These are phyloP conservation scores for Candida corydali DNA, from an alignment of 805 yeast species.

Conservation along the genomic window DNA sequence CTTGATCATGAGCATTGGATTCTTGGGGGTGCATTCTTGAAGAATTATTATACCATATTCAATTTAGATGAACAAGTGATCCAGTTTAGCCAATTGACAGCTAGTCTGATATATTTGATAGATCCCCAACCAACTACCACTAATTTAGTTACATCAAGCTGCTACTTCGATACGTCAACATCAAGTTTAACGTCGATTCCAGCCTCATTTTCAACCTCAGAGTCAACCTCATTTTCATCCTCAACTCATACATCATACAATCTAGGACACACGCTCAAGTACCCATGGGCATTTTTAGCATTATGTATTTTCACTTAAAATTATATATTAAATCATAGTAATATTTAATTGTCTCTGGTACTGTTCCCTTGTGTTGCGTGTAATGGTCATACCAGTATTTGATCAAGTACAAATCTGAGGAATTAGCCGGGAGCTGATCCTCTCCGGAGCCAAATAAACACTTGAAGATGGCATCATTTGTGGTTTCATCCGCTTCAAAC, in stretches of 20 bases:
- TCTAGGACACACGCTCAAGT: neutral
- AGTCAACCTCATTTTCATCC: too few relatives aligned
- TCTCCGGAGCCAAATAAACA: too few relatives aligned
- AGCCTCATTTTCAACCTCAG: too few relatives aligned
- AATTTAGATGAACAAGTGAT: constrained; percentile 47
- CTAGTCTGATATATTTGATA: neutral
- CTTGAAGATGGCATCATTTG: neutral
- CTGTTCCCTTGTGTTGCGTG: neutral
- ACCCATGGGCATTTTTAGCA: neutral
- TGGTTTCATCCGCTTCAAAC: neutral
- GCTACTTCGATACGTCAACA: too few relatives aligned
- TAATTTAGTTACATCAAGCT: too few relatives aligned
- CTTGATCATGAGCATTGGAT: constrained; percentile 48
- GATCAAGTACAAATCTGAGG: neutral
- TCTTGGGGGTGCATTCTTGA: constrained; percentile 59
- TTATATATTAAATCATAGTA: neutral
- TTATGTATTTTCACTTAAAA: neutral
- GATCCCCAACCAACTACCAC: too few relatives aligned
- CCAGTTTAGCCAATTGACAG: constrained; percentile 41
- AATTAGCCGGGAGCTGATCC: neutral
- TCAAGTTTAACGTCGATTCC: too few relatives aligned
- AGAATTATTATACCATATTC: constrained; percentile 52
- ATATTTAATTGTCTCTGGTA: neutral
- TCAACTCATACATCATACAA: neutral
- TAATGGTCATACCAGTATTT: constrained; percentile 1